A percentile compares a stretch with the other conserved stretches of the same genome.
Evolutionary conservation across 495 filamentous ascomycete species (phyloP).

Genomic region (Aspergillus egyptiacus): DNA sequence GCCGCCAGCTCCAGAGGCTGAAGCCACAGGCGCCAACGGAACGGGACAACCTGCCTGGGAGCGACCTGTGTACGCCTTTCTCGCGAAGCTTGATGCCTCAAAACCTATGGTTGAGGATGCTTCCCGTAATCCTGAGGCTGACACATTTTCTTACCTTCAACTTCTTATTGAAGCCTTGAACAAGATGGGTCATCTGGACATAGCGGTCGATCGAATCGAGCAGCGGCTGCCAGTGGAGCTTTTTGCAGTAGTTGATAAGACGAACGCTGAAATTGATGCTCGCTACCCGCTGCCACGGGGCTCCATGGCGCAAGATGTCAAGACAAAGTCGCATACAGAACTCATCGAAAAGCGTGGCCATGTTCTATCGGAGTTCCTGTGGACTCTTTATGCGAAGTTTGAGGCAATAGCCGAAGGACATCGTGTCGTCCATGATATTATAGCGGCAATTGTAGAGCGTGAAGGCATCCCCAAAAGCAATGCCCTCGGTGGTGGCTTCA

Average conservation of each 20-base stretch:
- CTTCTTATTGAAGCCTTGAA: conserved; percentile 84
- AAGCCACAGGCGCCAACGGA: conserved; percentile 52
- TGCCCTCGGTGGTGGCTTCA: conserved; percentile 70
- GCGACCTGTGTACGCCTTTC: conserved; percentile 66
- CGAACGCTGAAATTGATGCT: conserved; percentile 86
- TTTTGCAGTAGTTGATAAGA: conserved; percentile 89
- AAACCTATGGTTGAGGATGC: conserved; percentile 73
- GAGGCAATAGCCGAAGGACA: conserved; percentile 96
- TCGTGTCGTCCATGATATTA: conserved; percentile 84
- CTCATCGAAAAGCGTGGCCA: conserved; percentile 68
- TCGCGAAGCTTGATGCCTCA: conserved; percentile 73
- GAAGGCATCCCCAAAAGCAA: conserved; percentile 54
- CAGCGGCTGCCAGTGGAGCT: conserved; percentile 91
- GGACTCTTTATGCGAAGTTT: conserved; percentile 91
- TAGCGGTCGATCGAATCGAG: conserved; percentile 82
- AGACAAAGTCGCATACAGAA: conserved; percentile 53
- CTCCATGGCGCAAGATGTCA: conserved; percentile 42
- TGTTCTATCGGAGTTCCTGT: conserved; percentile 82
- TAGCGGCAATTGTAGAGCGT: conserved; percentile 71
- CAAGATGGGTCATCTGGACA: conserved; percentile 76
- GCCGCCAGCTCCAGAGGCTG: conserved; percentile 42
- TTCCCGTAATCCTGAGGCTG: conserved; percentile 87
- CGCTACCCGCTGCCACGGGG: conserved; percentile 69
- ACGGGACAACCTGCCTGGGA: conserved; percentile 37
- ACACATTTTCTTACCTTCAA: conserved; percentile 89